Conservation (phyloP, 768 basidiomycete genomes). For the Holtermannia corniformis region DNA sequence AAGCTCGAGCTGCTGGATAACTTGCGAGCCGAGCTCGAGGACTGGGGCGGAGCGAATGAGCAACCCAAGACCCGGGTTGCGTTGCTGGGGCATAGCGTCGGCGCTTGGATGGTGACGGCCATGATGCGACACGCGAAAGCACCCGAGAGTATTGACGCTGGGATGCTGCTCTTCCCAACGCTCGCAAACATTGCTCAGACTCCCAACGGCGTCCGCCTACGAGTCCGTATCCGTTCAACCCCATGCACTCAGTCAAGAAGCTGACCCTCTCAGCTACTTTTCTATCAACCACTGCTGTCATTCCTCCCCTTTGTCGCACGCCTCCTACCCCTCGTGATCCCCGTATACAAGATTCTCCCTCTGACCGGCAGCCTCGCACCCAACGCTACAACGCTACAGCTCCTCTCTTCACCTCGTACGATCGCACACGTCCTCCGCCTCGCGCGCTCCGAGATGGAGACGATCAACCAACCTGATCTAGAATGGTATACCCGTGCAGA, state of each 20-base stretch:
- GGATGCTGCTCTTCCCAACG: constrained; percentile 63
- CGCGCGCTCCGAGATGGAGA: constrained; percentile 61
- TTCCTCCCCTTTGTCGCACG: constrained; percentile 44
- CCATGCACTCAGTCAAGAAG: constrained; percentile 29
- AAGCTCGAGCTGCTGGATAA: constrained; percentile 46
- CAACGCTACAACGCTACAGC: constrained; percentile 33
- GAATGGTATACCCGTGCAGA: constrained; percentile 30
- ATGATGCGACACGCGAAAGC: constrained; percentile 39
- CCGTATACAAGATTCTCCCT: constrained; percentile 43
- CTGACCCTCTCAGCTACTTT: constrained; percentile 47
- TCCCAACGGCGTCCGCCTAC: constrained; percentile 55
- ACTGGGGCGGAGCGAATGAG: no score
- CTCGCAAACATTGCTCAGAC: constrained; percentile 55
- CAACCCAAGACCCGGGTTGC: constrained; percentile 14
- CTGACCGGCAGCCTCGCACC: constrained; percentile 5
- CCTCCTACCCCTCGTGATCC: constrained; percentile 45
- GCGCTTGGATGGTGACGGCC: constrained; percentile 60
- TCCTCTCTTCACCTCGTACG: constrained; percentile 50
- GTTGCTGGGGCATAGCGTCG: constrained; percentile 54
- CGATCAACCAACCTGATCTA: constrained; percentile 51
- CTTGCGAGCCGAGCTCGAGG: not conserved
- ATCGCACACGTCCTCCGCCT: constrained; percentile 53
- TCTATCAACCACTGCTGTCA: constrained; percentile 43
- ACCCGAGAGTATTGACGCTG: constrained; percentile 39
- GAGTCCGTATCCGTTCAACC: constrained; percentile 44